These are phyloP conservation scores for Thalassiosira exigua DNA, from an alignment of 352 stramenopile genomes.

Conservation along the genomic window DNA sequence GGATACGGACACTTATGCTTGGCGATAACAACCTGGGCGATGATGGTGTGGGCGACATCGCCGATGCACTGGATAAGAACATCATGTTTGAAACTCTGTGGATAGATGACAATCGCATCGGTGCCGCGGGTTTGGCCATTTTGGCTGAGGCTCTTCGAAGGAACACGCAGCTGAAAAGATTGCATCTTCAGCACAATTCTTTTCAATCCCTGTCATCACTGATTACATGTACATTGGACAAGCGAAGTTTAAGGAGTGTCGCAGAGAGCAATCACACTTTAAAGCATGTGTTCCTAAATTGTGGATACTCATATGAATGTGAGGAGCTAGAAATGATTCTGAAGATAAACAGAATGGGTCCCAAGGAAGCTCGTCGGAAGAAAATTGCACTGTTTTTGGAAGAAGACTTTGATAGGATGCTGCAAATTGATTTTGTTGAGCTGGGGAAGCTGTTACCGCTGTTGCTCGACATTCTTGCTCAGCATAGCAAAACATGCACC, in stretches of 20 bases:
- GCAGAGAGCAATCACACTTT: conserved; percentile 52
- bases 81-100: conserved; percentile 32
- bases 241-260: conserved; percentile 33
- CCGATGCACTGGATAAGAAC: conserved; percentile 41
- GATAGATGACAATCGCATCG: conserved; percentile 50
- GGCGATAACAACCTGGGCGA: conserved; percentile 49
- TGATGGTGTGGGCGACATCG: conserved; percentile 36
- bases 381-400: conserved; percentile 45
- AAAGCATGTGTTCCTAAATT: conserved; percentile 53
- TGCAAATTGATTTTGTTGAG: conserved; percentile 29
- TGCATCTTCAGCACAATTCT: conserved; percentile 47
- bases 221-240: conserved; percentile 50
- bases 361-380: conserved; percentile 32
- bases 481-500: conserved; percentile 3
- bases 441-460: conserved; percentile 30
- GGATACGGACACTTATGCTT: conserved; percentile 44
- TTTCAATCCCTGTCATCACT: conserved; percentile 45
- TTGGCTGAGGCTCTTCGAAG: conserved; percentile 31
- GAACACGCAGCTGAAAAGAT: conserved; percentile 34
- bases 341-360: conserved; percentile 47
- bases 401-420: conserved; percentile 25
- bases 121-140: conserved; percentile 18
- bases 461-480: conserved; percentile 26
- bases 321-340: conserved; percentile 45
- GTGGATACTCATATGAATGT: conserved; percentile 53